phyloP scores from a whole-genome alignment of 73 alveolate species.

The Tetrahymena thermophila region DNA sequence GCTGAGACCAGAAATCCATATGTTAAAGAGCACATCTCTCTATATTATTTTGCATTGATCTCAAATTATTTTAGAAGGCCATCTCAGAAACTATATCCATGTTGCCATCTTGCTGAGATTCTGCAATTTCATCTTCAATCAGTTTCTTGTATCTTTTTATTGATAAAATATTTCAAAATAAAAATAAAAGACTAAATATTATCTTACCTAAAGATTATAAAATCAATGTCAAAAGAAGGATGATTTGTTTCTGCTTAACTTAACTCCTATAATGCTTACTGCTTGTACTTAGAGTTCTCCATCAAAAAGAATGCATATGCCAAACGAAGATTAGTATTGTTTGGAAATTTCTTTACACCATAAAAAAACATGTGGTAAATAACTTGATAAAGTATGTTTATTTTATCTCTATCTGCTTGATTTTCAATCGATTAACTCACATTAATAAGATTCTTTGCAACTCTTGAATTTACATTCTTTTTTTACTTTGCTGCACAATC shows the following conservation, averaged over 20 bases:
- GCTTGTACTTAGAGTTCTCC: constrained; percentile 14
- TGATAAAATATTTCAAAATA: not conserved
- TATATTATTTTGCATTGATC: constrained; percentile 37
- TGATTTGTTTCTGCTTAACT: constrained; percentile 12
- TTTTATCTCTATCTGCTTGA: constrained; percentile 10
- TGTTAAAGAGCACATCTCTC: constrained; percentile 35
- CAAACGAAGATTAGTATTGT: not conserved
- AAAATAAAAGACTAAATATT: not conserved
- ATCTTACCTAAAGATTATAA: constrained; percentile 3
- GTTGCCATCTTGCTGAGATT: constrained; percentile 25
- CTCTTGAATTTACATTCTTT: constrained; percentile 12
- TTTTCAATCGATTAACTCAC: not conserved
- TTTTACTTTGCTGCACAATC: constrained; percentile 24
- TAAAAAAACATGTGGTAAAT: constrained; percentile 7
- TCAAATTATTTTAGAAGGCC: constrained; percentile 38
- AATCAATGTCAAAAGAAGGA: constrained; percentile 35
- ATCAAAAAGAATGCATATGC: constrained; percentile 30
- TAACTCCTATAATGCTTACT: constrained; percentile 33
- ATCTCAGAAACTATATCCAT: constrained; percentile 34
- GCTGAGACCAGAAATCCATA: constrained; percentile 46
- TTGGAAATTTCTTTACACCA: constrained; percentile 3
- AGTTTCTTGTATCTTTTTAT: constrained; percentile 18
- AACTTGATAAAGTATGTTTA: not conserved
- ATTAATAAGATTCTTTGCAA: not conserved
- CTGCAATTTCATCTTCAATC: constrained; percentile 34